Base-by-base conservation (phyloP, 176 grass and related monocot species). In the Hsuehochloa calcarea region DNA sequence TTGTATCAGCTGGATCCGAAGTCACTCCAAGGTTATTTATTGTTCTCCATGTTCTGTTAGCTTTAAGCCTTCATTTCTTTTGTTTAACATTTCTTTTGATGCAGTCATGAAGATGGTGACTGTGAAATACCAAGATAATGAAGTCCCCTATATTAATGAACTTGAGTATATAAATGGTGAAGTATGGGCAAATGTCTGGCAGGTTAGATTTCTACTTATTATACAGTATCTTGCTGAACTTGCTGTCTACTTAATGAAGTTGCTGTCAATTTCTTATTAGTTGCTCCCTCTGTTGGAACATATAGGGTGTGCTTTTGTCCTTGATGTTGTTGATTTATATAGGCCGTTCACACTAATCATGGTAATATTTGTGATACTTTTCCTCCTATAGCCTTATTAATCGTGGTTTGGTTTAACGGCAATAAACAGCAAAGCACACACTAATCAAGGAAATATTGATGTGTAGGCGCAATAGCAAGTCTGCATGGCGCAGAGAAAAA, bases 161-260 rank as follows among this genome's bases (percentile, higher is more conserved):
- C 88, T 98, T 80, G 96, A 98, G 74, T 98, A 95, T 88, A 83
- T 98, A 85, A 90, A 93, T 75, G 96, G 91, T 34, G 93, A 98
- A 92, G 90, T 98, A 23, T 98, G 96, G 95, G 96, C 96, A 85
- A 98, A 98, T 86, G 86, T 98, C 51, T 98, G 96, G 96, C 79
- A 90, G 96, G 96, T 98, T 83, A 89, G 89, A 77, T 72, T 65
- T 71, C 72, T 70, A 84, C 39, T 47, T 47, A 47, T 47, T 47
- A 47, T 13, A 14, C 13, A 47, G 46, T 47, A 47, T 47, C 46
- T 50, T 78, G 27, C 59, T 54, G 38, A 55, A 22, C 26, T 72
- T n/a, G 12, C 61, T 75, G 68, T 2, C 68, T 46, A 46, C 41
- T 43, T 43, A 43, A 43, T 43, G 41, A 10, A 43, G 8, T 10